Evolutionary conservation across 2,329 filamentous ascomycete species (phyloP), one percentile per base, ranked within the genome.

Genomic region (Penicillium vulpinum): DNA sequence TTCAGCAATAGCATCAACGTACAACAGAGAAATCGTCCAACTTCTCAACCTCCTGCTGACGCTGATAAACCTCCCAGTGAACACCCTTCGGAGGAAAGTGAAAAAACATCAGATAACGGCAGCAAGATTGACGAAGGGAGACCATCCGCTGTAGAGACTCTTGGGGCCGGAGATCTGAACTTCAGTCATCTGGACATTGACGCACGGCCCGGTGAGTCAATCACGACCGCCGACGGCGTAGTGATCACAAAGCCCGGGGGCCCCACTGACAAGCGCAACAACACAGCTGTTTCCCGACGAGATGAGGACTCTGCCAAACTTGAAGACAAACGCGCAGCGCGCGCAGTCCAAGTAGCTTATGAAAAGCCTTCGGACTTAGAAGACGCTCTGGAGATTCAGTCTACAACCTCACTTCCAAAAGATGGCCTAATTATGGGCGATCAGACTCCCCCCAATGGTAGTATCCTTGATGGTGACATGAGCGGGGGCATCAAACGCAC

Each of bases 121-220:
- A 68, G 58, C 11, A 75, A 77, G 11, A 54, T 69, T n/a, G 73
- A 76, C 24, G 70, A 76, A 49, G 82, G 83, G 59, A 89, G 86
- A 67, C 87, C 91, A 64, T 85, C 87, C 13, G 92, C 94, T 1
- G 84, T 97, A 2, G 91, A 93, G 69, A 97, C 94, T 0, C 81
- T 99, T 48, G 94, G 94, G 13, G 86, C 86, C 67, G 94, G 94
- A 5, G 90, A 97, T 69, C 80, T 99, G 46, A 96, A 91, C 72
- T 82, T 97, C 55, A 92, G 90, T 67, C 91, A 96, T 69, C 80
- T 97, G 40, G 93, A 93, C 33, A 90, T 97, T 54, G 73, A 75
- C 56, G 63, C 68, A 13, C 65, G 70, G 4, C 61, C 69, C 1
- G 73, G 71, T 11, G 71, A 70, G 15, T 67, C 69, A 11, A 62